Evolutionary conservation across 345 rosid species (phyloP), one percentile per base, ranked within the genome.

Genomic region (Chamaenerion angustifolium): DNA sequence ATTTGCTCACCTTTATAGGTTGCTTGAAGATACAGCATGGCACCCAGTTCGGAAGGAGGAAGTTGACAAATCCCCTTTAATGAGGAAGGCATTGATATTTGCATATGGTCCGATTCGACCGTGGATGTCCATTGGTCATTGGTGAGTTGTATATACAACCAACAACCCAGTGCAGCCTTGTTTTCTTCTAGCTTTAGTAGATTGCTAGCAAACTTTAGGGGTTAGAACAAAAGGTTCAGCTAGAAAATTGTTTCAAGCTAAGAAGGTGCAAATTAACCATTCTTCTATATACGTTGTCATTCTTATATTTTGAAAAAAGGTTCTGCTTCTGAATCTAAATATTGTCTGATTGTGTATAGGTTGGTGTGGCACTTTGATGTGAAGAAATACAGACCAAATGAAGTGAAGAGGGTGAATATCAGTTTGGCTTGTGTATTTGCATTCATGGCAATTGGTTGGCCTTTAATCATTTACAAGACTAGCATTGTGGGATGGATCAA

Each of bases 111-210:
- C 96, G n/a, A 65, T 86, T 54, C 69, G 96, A 51, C 84, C 98
- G 56, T 90, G 85, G 98, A 78, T 90, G 87, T 90, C 98, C 52
- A 81, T 90, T 66, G 94, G 71, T 76, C 96, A 86, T 56, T 86
- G 96, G 98, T 86, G 71, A 27, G 55, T n/a, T 8, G 10, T 23
- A 53, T 40, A 14, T 15, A 63, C 43, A 31, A 31, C 6, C 37
- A 3, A 63, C 43, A 31, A 31, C 6, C 37, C 5, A 5, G 37
- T 31, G 37, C 37, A 31, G 1, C 37, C 37, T 8, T 31, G 37
- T 31, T 31, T 31, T 31, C 37, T 31, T 31, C 37, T 6, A 31
- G 8, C 4, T 3, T 31, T 31, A 31, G 4, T 31, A 21, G 4
- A 4, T 21, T 21, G 25, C 4, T 31, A 31, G 37, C 37, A 31